Conservation (phyloP, 2,329 filamentous ascomycete genomes). For the Aspergillus ibericus region DNA sequence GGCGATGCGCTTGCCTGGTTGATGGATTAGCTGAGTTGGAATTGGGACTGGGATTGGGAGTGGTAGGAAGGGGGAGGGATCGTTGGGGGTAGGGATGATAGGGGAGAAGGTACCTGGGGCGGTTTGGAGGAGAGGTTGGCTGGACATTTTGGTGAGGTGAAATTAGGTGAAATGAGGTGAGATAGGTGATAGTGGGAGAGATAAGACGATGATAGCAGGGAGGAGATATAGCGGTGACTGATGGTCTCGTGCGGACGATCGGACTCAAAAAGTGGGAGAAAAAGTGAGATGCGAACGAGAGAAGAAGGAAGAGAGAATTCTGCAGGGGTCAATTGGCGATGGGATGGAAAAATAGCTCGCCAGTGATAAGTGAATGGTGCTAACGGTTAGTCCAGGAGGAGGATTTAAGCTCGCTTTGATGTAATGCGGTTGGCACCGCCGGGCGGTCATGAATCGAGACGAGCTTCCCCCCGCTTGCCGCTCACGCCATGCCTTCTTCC, state of each 20-base stretch:
- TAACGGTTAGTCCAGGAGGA: background rate
- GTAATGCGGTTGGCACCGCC: background rate
- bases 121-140: constrained; percentile 91
- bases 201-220: background rate
- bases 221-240: background rate
- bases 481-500: background rate
- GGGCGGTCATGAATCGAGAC: constrained; percentile 2
- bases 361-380: background rate
- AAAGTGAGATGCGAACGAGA: background rate
- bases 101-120: constrained; percentile 69
- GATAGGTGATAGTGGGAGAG: background rate
- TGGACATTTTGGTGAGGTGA: constrained; percentile 68
- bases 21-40: constrained; percentile 9
- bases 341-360: background rate
- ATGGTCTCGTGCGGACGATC: background rate
- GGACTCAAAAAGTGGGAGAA: background rate
- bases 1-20: constrained; percentile 90
- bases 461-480: background rate
- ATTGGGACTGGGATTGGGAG: no score
- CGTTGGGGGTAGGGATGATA: background rate
- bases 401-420: constrained; percentile 3
- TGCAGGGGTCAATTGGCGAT: background rate
- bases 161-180: background rate
- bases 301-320: background rate
- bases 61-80: no score